These are phyloP conservation scores for Amylocarpus encephaloides DNA, from an alignment of 2,329 filamentous ascomycete species.

Conservation along the genomic window DNA sequence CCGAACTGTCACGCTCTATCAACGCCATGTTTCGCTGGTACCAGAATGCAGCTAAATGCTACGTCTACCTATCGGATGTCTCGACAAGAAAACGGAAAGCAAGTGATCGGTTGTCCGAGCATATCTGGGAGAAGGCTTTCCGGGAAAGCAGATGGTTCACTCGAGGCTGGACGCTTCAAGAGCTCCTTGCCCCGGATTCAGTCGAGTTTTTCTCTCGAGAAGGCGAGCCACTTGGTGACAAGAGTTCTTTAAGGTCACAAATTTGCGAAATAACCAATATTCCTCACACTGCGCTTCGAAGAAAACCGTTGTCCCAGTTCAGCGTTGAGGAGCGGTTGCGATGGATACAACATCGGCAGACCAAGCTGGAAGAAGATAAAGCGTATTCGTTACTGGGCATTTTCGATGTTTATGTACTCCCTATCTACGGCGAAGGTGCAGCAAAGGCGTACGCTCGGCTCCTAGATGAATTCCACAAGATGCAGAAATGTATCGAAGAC, in stretches of 20 bases:
- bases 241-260: slow-evolving; percentile 7
- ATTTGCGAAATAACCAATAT: slow-evolving; percentile 13
- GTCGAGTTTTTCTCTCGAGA: slow-evolving; percentile 16
- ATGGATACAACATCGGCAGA: slow-evolving; percentile 34
- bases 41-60: background rate
- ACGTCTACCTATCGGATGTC: slow-evolving; percentile 3
- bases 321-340: slow-evolving; percentile 27
- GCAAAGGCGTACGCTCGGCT: too few species aligned
- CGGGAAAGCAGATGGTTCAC: too few species aligned
- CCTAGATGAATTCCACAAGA: too few species aligned
- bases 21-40: slow-evolving; percentile 5
- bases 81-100: background rate
- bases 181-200: slow-evolving; percentile 2
- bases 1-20: too few species aligned
- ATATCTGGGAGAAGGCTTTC: background rate
- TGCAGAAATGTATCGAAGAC: too few species aligned
- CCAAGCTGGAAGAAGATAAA: too few species aligned
- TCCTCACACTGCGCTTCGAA: slow-evolving; percentile 6
- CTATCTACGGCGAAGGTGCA: too few species aligned
- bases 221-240: slow-evolving; percentile 11
- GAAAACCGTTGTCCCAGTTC: slow-evolving; percentile 7
- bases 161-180: too few species aligned
- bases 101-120: too few species aligned
- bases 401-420: too few species aligned
- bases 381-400: slow-evolving; percentile 40